Percentiles rank a stretch among this genome's conserved stretches.
Conservation (phyloP, 306 rosid species). For the Erythrophleum fordii region DNA sequence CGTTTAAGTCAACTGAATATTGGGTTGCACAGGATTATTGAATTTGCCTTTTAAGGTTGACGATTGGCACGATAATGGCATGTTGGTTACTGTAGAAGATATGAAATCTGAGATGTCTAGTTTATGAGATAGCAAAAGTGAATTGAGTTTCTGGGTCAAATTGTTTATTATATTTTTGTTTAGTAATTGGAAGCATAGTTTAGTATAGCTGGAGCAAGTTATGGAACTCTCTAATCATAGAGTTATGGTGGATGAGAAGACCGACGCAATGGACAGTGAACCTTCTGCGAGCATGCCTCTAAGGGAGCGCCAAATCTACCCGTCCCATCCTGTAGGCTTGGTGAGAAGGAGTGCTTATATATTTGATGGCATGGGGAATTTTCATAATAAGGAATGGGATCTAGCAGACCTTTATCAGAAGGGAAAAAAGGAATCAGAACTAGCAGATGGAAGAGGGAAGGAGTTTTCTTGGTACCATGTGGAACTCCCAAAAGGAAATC, state of each 20-base stretch:
- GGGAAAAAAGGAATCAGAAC: slow-evolving; percentile 50
- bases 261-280: slow-evolving; percentile 62
- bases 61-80: slow-evolving; percentile 12
- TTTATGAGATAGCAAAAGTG: slow-evolving; percentile 31
- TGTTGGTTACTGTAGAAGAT: slow-evolving; percentile 17
- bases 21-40: slow-evolving; percentile 21
- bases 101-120: slow-evolving; percentile 8
- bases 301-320: slow-evolving; percentile 47
- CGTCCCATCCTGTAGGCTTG: slow-evolving; percentile 49
- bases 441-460: slow-evolving; percentile 59
- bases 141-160: slow-evolving; percentile 31
- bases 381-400: slow-evolving; percentile 91
- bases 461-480: slow-evolving; percentile 99
- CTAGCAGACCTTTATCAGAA: slow-evolving; percentile 56
- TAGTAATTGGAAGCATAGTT: slow-evolving; percentile 34
- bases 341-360: slow-evolving; percentile 87
- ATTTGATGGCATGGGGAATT: slow-evolving; percentile 80
- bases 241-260: slow-evolving; percentile 42
- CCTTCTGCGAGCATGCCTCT: slow-evolving; percentile 46
- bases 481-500: slow-evolving; percentile 88
- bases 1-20: slow-evolving; percentile 22
- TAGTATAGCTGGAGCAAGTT: slow-evolving; percentile 34
- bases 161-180: slow-evolving; percentile 26
- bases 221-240: slow-evolving; percentile 64
- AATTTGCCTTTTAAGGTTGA: slow-evolving; percentile 45